phyloP scores from a whole-genome alignment of 2,329 filamentous ascomycete species.

The Ceratocystis lukuohia region DNA sequence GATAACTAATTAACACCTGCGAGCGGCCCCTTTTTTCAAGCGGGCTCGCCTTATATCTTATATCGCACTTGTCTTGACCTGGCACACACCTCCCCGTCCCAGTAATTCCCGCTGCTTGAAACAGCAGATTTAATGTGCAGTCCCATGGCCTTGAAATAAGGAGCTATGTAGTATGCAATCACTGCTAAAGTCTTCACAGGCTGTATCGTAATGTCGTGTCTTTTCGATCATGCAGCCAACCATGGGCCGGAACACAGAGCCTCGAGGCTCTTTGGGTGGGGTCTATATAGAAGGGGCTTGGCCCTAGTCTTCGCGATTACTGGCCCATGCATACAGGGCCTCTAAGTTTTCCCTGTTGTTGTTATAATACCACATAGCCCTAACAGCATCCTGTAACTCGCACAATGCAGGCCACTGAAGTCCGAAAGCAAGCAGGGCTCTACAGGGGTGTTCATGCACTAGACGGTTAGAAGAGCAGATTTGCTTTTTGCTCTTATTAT shows the following conservation, averaged over 20 bases:
- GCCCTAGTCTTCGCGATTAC: neutral
- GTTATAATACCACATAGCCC: too few species aligned
- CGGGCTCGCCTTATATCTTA: too few species aligned
- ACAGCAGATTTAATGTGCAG: too few species aligned
- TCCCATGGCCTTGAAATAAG: too few species aligned
- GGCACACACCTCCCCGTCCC: neutral
- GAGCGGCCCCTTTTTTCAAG: too few species aligned
- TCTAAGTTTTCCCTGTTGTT: neutral
- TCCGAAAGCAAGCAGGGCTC: too few species aligned
- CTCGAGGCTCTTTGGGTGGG: neutral
- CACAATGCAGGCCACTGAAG: too few species aligned
- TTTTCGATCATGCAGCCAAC: neutral
- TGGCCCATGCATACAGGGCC: slow-evolving; percentile 4
- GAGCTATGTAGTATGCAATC: neutral
- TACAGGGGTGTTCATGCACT: too few species aligned
- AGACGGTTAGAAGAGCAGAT: too few species aligned
- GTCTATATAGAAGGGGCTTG: neutral
- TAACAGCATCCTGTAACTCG: too few species aligned
- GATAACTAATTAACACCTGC: neutral
- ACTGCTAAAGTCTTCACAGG: neutral
- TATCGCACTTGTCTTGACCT: neutral
- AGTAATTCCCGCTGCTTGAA: too few species aligned
- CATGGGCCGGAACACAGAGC: neutral
- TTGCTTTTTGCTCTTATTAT: too few species aligned
- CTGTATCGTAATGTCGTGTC: neutral